phyloP scores from a whole-genome alignment of 2,329 filamentous ascomycete genomes.

The Pseudocercospora cruenta region DNA sequence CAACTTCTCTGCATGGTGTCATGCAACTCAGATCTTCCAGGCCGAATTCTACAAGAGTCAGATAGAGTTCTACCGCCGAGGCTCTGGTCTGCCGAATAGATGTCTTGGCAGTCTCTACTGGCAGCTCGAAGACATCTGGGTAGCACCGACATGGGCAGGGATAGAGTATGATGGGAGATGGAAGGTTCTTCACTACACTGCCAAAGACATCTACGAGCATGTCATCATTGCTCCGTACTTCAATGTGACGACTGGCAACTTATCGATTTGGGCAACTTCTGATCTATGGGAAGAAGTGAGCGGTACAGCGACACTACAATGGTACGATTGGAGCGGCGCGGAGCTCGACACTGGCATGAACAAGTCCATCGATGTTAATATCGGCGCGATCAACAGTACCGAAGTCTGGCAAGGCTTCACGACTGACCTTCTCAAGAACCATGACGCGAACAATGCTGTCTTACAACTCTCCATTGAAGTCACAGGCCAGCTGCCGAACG shows the following conservation, averaged over 20 bases:
- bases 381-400: constrained; percentile 59
- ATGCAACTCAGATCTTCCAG: constrained; percentile 66
- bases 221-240: constrained; percentile 64
- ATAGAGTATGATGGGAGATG: constrained; percentile 66
- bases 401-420: constrained; percentile 48
- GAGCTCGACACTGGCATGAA: constrained; percentile 44
- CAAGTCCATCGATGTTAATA: constrained; percentile 42
- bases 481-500: constrained; percentile 53
- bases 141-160: constrained; percentile 65
- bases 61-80: constrained; percentile 65
- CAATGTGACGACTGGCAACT: constrained; percentile 53
- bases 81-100: constrained; percentile 60
- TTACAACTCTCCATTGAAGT: constrained; percentile 52
- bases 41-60: constrained; percentile 64
- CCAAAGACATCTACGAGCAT: constrained; percentile 60
- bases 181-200: constrained; percentile 64
- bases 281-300: constrained; percentile 58
- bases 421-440: constrained; percentile 38
- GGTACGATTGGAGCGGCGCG: constrained; percentile 56
- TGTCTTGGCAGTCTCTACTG: constrained; percentile 66
- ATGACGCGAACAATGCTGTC: constrained; percentile 44
- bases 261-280: constrained; percentile 60
- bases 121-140: constrained; percentile 65
- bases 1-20: constrained; percentile 66
- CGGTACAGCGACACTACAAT: constrained; percentile 54